Evolutionary conservation across 768 basidiomycete species (phyloP).

Genomic region (Melanogaster broomeanus): DNA sequence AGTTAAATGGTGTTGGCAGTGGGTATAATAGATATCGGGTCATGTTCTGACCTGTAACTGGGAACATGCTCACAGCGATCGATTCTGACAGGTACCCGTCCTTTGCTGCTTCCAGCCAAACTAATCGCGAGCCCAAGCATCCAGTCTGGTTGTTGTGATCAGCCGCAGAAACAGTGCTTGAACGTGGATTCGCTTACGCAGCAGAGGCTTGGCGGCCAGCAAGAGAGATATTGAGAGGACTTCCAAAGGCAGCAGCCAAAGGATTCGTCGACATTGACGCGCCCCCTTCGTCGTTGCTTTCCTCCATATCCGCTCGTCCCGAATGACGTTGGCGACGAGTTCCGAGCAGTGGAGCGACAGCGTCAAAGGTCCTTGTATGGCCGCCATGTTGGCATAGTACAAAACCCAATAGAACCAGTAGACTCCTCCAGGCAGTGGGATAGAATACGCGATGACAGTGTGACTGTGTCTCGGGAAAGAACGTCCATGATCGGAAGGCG

Average conservation of each 20-base stretch:
- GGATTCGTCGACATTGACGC: constrained; percentile 18
- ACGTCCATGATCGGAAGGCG: constrained; percentile 22
- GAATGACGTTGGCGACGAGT: constrained; percentile 29
- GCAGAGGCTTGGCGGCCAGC: constrained; percentile 22
- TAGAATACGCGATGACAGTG: constrained; percentile 21
- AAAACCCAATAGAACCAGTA: constrained; percentile 26
- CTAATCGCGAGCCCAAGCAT: constrained; percentile 33
- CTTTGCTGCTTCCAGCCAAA: constrained; percentile 14
- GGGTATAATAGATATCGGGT: background rate
- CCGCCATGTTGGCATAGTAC: constrained; percentile 25
- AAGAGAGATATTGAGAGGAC: constrained; percentile 13
- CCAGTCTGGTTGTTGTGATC: constrained; percentile 22
- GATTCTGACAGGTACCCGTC: constrained; percentile 7
- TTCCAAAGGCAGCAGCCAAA: constrained; percentile 22
- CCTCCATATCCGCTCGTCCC: constrained; percentile 30
- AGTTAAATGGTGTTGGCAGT: background rate
- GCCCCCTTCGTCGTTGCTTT: constrained; percentile 18
- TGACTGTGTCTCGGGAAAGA: constrained; percentile 23
- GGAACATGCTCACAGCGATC: constrained; percentile 27
- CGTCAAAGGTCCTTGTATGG: constrained; percentile 30
- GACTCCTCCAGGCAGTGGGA: constrained; percentile 18
- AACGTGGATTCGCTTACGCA: constrained; percentile 22
- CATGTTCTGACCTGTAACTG: constrained; percentile 19
- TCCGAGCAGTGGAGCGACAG: constrained; percentile 30
- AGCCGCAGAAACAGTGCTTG: background rate